Conservation (phyloP, 495 filamentous ascomycete genomes). For the Penicillium robsamsonii region DNA sequence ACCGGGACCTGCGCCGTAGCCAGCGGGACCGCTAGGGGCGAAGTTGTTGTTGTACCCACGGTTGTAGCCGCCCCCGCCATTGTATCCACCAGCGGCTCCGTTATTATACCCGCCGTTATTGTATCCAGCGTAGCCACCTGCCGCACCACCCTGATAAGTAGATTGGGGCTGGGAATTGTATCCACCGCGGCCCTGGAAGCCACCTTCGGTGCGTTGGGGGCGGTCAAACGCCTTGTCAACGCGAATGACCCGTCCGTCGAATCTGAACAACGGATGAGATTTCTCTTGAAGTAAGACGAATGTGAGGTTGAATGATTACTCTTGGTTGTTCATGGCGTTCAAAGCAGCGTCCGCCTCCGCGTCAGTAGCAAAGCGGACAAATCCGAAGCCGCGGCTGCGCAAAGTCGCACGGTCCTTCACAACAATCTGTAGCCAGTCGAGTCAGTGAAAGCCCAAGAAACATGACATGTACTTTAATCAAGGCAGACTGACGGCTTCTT, state of each 20-base stretch:
- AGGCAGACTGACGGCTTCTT: constrained; percentile 78
- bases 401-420: constrained; percentile 96
- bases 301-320: constrained; percentile 56
- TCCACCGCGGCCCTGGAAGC: constrained; percentile 48
- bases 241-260: constrained; percentile 92
- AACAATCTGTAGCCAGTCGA: constrained; percentile 64
- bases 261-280: constrained; percentile 51
- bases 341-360: constrained; percentile 83
- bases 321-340: constrained; percentile 82
- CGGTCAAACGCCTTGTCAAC: constrained; percentile 94
- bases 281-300: not conserved
- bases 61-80: constrained; percentile 27
- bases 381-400: constrained; percentile 95
- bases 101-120: constrained; percentile 30
- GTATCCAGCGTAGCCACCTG: constrained; percentile 24
- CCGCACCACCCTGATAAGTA: constrained; percentile 38
- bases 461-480: not conserved
- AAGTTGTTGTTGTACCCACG: constrained; percentile 21
- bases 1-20: constrained; percentile 12
- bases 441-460: constrained; percentile 10
- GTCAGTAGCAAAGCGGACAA: constrained; percentile 82
- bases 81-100: constrained; percentile 16
- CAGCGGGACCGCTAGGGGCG: constrained; percentile 11
- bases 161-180: constrained; percentile 37
- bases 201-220: constrained; percentile 36